Evolutionary conservation across 495 filamentous ascomycete genomes (phyloP).

Genomic region (Thermothielavioides terrestris): DNA sequence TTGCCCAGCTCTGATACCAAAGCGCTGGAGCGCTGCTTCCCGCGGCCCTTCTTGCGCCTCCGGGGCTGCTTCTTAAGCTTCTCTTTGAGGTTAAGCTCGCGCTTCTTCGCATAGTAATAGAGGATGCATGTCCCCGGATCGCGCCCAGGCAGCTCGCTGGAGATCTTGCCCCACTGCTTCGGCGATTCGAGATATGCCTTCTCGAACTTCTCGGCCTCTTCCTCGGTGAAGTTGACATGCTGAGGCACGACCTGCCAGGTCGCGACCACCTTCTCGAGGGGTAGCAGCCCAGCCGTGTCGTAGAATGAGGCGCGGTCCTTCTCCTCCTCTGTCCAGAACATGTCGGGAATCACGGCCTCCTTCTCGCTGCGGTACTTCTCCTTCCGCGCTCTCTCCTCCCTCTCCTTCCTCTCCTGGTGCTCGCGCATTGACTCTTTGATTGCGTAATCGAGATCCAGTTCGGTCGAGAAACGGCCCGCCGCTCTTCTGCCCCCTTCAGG

Average conservation of each 20-base stretch:
- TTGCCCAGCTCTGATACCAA: conserved; percentile 67
- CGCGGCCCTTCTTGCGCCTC: conserved; percentile 48
- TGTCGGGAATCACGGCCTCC: conserved; percentile 76
- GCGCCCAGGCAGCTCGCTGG: conserved; percentile 59
- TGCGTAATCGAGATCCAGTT: conserved; percentile 68
- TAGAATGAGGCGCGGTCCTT: conserved; percentile 49
- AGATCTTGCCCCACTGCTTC: conserved; percentile 90
- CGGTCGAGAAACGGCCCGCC: conserved; percentile 49
- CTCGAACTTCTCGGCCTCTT: conserved; percentile 71
- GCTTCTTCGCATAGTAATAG: conserved; percentile 94
- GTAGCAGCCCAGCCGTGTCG: conserved; percentile 64
- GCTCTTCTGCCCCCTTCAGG: conserved; percentile 50
- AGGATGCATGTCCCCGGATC: conserved; percentile 81
- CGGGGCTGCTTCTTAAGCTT: conserved; percentile 66
- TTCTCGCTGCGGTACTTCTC: conserved; percentile 68
- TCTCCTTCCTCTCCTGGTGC: conserved; percentile 63
- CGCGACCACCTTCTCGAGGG: conserved; percentile 55
- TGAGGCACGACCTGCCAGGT: conserved; percentile 67
- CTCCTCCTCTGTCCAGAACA: conserved; percentile 51
- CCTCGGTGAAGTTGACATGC: conserved; percentile 71
- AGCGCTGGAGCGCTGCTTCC: conserved; percentile 63
- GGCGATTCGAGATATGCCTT: conserved; percentile 70
- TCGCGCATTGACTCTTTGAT: conserved; percentile 69
- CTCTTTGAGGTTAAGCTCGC: conserved; percentile 76
- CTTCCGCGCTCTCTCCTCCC: conserved; percentile 57